phyloP scores from a whole-genome alignment of 495 filamentous ascomycete genomes.

The Clohesyomyces aquaticus region DNA sequence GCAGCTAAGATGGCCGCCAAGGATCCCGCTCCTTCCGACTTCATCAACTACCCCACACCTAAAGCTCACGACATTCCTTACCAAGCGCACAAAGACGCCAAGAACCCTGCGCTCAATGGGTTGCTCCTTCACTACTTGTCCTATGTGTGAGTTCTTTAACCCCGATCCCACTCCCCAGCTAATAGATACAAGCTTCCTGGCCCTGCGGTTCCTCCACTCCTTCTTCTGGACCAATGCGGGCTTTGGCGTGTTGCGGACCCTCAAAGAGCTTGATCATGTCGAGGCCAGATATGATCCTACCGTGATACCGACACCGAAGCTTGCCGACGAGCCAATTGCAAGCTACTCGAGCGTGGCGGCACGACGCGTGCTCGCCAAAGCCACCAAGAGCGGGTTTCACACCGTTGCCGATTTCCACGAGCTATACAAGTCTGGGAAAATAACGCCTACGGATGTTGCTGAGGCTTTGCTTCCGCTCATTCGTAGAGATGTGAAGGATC shows the following conservation, averaged over 20 bases:
- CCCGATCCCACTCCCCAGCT: not conserved
- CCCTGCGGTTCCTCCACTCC: constrained; percentile 58
- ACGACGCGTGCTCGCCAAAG: constrained; percentile 35
- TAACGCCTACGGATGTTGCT: constrained; percentile 72
- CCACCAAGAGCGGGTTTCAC: constrained; percentile 51
- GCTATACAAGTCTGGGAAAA: constrained; percentile 66
- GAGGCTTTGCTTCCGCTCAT: constrained; percentile 73
- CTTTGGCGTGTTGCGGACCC: constrained; percentile 63
- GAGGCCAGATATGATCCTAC: constrained; percentile 78
- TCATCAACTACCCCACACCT: constrained; percentile 39
- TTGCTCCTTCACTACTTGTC: constrained; percentile 36
- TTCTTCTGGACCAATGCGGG: constrained; percentile 77
- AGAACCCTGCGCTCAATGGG: constrained; percentile 44
- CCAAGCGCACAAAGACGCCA: constrained; percentile 31
- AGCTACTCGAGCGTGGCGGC: constrained; percentile 29
- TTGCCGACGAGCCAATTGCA: constrained; percentile 39
- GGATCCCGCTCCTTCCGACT: constrained; percentile 8
- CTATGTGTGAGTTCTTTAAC: constrained; percentile 31
- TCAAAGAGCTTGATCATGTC: constrained; percentile 62
- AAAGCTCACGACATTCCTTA: constrained; percentile 38
- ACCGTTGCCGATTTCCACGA: constrained; percentile 77
- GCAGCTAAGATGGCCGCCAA: constrained; percentile 16
- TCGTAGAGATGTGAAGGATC: constrained; percentile 55
- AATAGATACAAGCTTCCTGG: constrained; percentile 55
- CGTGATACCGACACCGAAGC: constrained; percentile 66